These are phyloP conservation scores for Penicillium sp. DNA, from an alignment of 2,329 filamentous ascomycete species.

Conservation along the genomic window DNA sequence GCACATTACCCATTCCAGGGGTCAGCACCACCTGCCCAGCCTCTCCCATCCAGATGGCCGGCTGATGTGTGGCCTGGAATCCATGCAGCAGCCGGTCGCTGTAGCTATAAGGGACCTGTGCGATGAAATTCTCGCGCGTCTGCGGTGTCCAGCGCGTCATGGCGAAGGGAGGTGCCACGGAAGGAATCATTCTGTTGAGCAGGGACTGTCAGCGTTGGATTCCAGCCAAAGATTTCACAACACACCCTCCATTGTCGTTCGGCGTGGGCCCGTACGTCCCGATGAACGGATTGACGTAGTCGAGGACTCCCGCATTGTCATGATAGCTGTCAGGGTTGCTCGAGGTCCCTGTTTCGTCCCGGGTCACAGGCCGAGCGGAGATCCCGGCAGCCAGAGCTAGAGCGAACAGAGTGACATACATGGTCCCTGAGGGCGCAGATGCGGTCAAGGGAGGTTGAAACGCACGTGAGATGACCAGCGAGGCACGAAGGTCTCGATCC, in stretches of 20 bases:
- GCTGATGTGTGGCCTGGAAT: conserved; percentile 52
- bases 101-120: conserved; percentile 49
- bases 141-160: conserved; percentile 54
- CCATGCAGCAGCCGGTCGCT: conserved; percentile 47
- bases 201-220: no score
- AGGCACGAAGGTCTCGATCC: no score
- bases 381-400: no score
- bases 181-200: conserved; percentile 28
- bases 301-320: conserved; percentile 11
- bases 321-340: no score
- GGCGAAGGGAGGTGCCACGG: conserved; percentile 34
- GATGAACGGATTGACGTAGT: conserved; percentile 22
- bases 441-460: no score
- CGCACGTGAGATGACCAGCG: no score
- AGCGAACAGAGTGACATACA: no score
- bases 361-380: no score
- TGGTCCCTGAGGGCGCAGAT: no score
- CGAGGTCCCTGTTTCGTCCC: no score
- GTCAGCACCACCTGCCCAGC: conserved; percentile 47
- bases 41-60: conserved; percentile 55
- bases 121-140: conserved; percentile 51
- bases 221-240: no score
- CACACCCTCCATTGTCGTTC: conserved; percentile 24
- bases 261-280: conserved; percentile 21
- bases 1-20: conserved; percentile 37